Evolutionary conservation across 768 basidiomycete species (phyloP), one percentile per base, ranked within the genome.

Genomic region (Trametes gibbosa): DNA sequence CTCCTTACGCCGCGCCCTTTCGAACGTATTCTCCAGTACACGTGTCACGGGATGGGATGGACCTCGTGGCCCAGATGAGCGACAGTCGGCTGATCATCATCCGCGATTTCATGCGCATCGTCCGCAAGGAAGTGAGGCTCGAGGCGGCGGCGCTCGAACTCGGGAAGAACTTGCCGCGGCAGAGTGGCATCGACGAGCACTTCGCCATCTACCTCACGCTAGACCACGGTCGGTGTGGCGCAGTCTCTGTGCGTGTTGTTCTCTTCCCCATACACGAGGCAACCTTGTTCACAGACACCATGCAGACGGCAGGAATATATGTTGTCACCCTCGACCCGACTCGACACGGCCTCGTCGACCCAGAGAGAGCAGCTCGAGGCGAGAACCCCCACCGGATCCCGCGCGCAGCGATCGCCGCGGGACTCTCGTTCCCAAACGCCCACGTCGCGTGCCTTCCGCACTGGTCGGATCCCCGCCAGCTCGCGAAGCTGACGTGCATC

Each of bases 41-140:
- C 56, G 75, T 75, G 0, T 76, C 76, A 5, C 66, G 69, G 1
- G 67, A 70, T 45, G 77, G 75, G 9, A 70, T 63, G 19, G 69
- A 76, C 56, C 56, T 78, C 39, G 75, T 67, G 12, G 62, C 70
- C 1, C 62, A 75, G 47, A 42, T 59, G 19, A 58, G 34, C 43
- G 56, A 63, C 56, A 61, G 25, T 57, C 45, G 68, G 9, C 17
- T 76, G 17, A 29, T 74, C 32, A 55, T 77, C 45, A 60, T 77
- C 24, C 66, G 66, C n/a, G 70, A 77, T 62, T 75, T 77, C 57
- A 62, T 67, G 46, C 68, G 70, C n/a, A 52, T 73, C 24, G 59
- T 67, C 9, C 63, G 63, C 19, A 64, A 65, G 2, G 62, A 68
- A 43, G 50, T 55, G 12, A 21, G 65, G 3, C 47, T 73, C 5